These are phyloP conservation scores for Turritis glabra DNA, from an alignment of 345 rosid species.

Conservation along the genomic window DNA sequence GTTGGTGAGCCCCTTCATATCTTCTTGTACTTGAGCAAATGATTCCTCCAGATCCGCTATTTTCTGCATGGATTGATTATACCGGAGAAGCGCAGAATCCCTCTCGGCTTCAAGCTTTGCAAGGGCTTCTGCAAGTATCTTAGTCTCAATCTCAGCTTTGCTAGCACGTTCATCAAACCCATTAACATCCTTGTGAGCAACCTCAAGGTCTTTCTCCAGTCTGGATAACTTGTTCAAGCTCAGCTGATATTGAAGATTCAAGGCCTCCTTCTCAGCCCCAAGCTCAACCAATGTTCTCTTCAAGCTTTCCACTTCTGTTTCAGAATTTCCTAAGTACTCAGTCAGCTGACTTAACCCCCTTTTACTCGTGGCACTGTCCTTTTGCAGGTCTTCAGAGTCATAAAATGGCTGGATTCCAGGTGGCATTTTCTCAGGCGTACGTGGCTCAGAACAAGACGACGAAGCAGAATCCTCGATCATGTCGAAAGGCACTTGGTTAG, in stretches of 20 bases:
- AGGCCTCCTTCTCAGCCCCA: slow-evolving; percentile 75
- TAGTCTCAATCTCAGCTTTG: slow-evolving; percentile 75
- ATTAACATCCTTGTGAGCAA: slow-evolving; percentile 59
- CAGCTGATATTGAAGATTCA: slow-evolving; percentile 59
- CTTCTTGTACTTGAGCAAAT: slow-evolving; percentile 49
- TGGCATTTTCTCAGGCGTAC: slow-evolving; percentile 66
- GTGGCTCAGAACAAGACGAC: slow-evolving; percentile 61
- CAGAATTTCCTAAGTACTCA: slow-evolving; percentile 44
- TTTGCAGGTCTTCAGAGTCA: slow-evolving; percentile 47
- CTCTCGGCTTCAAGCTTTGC: slow-evolving; percentile 67
- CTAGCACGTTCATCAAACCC: slow-evolving; percentile 71
- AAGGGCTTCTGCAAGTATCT: slow-evolving; percentile 66
- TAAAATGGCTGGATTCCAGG: slow-evolving; percentile 43
- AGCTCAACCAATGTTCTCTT: slow-evolving; percentile 65
- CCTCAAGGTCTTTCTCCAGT: slow-evolving; percentile 64
- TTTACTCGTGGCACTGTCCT: slow-evolving; percentile 44
- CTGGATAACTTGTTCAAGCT: slow-evolving; percentile 62
- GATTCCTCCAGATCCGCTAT: slow-evolving; percentile 56
- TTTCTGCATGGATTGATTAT: slow-evolving; percentile 64
- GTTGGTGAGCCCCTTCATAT: slow-evolving; percentile 50
- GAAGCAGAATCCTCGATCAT: slow-evolving; percentile 65
- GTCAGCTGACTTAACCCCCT: slow-evolving; percentile 72
- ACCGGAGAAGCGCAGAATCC: slow-evolving; percentile 66
- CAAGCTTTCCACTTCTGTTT: slow-evolving; percentile 55
- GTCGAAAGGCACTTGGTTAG: slow-evolving; percentile 72